These are phyloP conservation scores for Globisporangium nunn DNA, from an alignment of 352 stramenopile genomes.

Conservation along the genomic window DNA sequence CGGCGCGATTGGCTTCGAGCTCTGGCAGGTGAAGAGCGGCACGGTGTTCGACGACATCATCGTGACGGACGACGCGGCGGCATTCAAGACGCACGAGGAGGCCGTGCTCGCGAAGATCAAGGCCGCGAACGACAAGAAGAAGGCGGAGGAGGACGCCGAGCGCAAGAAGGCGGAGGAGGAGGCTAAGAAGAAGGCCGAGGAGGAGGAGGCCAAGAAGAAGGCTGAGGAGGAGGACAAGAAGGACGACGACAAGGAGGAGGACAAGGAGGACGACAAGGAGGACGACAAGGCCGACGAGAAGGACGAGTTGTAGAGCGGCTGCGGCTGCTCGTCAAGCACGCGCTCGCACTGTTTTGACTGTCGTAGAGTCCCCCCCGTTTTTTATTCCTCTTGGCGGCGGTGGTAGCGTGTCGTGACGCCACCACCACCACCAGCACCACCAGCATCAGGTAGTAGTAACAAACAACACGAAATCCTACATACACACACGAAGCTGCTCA, in stretches of 20 bases:
- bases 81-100: conserved; percentile 96
- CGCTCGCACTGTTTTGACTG: conserved; percentile 3
- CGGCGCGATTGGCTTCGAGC: conserved; percentile 97
- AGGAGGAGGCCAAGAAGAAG: conserved; percentile 46
- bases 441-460: too few species aligned
- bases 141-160: conserved; percentile 72
- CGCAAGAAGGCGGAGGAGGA: conserved; percentile 71
- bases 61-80: conserved; percentile 94
- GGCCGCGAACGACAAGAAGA: conserved; percentile 68
- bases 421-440: too few species aligned
- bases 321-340: not conserved
- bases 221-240: conserved; percentile 17
- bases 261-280: conserved; percentile 10
- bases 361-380: conserved; percentile 10
- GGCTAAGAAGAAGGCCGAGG: conserved; percentile 36
- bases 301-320: conserved; percentile 38
- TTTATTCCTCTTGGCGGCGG: conserved; percentile 4
- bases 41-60: conserved; percentile 99
- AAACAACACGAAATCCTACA: too few species aligned
- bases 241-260: conserved; percentile 15
- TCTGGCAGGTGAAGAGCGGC: conserved; percentile 98
- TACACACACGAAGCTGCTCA: too few species aligned
- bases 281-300: conserved; percentile 23
- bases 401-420: too few species aligned
- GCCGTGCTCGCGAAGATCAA: conserved; percentile 89